These are phyloP conservation scores for Aureobasidium sp. DNA, from an alignment of 2,329 filamentous ascomycete genomes.

Conservation along the genomic window DNA sequence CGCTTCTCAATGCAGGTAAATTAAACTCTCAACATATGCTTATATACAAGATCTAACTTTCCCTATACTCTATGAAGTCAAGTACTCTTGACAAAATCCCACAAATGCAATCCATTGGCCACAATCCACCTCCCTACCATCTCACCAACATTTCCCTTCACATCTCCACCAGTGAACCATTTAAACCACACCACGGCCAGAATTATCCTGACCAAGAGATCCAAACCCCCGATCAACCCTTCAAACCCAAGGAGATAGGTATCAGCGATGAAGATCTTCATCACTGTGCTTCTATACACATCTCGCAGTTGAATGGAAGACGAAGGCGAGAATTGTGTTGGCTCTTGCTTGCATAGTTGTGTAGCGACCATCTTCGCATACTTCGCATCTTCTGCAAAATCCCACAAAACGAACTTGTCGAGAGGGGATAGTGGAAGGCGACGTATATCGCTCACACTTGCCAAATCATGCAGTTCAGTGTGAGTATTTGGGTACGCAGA, in stretches of 20 bases:
- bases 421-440: conserved; percentile 30
- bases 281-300: conserved; percentile 29
- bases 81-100: neutral
- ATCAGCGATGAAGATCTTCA: conserved; percentile 35
- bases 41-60: neutral
- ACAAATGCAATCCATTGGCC: neutral
- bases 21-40: too few species aligned
- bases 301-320: neutral
- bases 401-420: conserved; percentile 28
- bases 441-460: conserved; percentile 8
- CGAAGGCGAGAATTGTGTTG: neutral
- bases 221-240: too few species aligned
- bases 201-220: too few species aligned
- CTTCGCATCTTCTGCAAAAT: conserved; percentile 6
- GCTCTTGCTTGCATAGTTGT: neutral
- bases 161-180: neutral
- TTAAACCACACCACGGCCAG: too few species aligned
- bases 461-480: conserved; percentile 6
- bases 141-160: neutral
- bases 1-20: too few species aligned
- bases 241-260: conserved; percentile 18
- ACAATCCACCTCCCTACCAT: neutral
- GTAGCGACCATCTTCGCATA: neutral
- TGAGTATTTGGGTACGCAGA: conserved; percentile 27
- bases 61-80: neutral